Evolutionary conservation across 2,329 filamentous ascomycete species (phyloP), one percentile per base, ranked within the genome.

Genomic region (Acephala macrosclerotiorum): DNA sequence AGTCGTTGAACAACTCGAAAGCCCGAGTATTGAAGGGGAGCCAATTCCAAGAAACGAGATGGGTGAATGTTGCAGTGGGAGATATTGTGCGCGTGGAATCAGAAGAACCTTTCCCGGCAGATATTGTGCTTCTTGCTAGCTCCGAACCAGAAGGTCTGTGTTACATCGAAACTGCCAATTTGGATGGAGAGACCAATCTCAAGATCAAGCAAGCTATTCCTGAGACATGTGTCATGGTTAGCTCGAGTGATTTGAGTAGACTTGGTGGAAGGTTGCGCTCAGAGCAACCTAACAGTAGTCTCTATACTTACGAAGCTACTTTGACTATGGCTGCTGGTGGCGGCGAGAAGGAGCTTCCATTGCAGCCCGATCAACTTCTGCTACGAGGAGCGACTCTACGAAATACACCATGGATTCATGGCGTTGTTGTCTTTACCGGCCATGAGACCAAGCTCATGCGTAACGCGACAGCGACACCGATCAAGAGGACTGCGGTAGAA

Each of bases 371-470:
- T 77, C 96, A 99, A 79, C 86, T 99, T 47, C 84, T 99, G 20
- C 87, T 99, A 38, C 89, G 96, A 83, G 96, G 96, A 69, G 96
- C 96, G 25, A 98, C 94, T 1, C 83, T 99, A 64, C 88, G 96
- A 73, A 99, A 99, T 75, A 99, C 96, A 1, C 95, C 94, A 35
- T 99, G 96, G 95, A 89, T 98, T 58, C 93, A 99, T 77, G 96
- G 95, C 45, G 87, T 97, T 20, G 96, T 99, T 62, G 95, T 99
- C 18, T 99, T 98, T 75, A 97, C 93, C 2, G 96, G 96, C 60
- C 96, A 99, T 79, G 96, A 99, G 81, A 98, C 96, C 7, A 99
- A 99, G 80, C 86, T 99, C 69, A 98, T 99, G 96, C 90, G 96
- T 72, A 99, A 99, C 77, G 96, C 96, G 20, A 99, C 95, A 2